A percentile compares a stretch with the other conserved stretches of the same genome.
Conservation (phyloP, 2,329 filamentous ascomycete species). For the Aspergillus sergii region DNA sequence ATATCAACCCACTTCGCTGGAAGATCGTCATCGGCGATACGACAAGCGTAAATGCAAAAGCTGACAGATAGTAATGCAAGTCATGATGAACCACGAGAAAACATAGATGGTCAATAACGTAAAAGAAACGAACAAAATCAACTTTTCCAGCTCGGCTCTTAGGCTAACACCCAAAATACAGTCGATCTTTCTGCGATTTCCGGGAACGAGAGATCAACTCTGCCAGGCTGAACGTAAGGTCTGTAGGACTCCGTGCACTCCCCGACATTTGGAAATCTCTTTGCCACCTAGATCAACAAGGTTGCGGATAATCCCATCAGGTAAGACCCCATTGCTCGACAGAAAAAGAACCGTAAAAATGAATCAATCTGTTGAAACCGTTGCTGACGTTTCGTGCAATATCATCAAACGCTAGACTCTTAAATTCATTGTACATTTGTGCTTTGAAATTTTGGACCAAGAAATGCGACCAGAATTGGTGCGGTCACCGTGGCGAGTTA, state of each 20-base stretch:
- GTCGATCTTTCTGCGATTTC: conserved; percentile 57
- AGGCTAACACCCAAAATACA: conserved; percentile 55
- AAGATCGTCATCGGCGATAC: conserved; percentile 26
- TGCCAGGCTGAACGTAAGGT: conserved; percentile 55
- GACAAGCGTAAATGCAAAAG: conserved; percentile 25
- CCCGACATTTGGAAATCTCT: conserved; percentile 4
- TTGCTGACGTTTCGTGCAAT: conserved; percentile 52
- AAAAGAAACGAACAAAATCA: conserved; percentile 29
- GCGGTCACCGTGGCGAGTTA: conserved; percentile 46
- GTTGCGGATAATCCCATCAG: conserved; percentile 56
- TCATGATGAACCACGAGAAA: conserved; percentile 22
- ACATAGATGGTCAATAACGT: conserved; percentile 18
- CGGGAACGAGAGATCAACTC: conserved; percentile 49
- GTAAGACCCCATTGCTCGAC: conserved; percentile 53
- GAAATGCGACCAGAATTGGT: conserved; percentile 75
- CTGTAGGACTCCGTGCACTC: conserved; percentile 33
- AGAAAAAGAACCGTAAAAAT: conserved; percentile 62
- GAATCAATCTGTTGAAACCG: conserved; percentile 65
- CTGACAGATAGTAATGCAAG: conserved; percentile 25
- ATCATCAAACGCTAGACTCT: conserved; percentile 67
- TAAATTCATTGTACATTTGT: conserved; percentile 73
- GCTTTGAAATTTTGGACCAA: conserved; percentile 73
- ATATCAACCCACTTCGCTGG: conserved; percentile 27
- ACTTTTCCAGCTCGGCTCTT: conserved; percentile 55
- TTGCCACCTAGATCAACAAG: conserved; percentile 57